Evolutionary conservation across 2,329 filamentous ascomycete genomes (phyloP).

Genomic region (Chaetomium olivaceum): DNA sequence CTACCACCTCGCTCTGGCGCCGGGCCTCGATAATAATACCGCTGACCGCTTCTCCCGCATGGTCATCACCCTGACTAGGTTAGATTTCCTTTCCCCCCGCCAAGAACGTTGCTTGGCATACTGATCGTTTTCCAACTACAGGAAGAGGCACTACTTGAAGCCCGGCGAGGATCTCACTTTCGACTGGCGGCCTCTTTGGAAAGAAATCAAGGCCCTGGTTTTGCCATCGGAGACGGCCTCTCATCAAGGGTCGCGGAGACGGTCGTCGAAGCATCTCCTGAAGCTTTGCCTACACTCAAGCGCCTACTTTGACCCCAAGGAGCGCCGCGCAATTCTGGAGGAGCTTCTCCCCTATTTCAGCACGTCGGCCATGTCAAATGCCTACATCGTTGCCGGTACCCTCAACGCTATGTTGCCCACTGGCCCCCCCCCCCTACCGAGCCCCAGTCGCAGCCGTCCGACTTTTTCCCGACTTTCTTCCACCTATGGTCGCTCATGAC

Average conservation of each 20-base stretch:
- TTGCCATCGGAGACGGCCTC: constrained; percentile 78
- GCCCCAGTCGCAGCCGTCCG: constrained; percentile 77
- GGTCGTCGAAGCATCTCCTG: constrained; percentile 66
- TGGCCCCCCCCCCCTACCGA: constrained; percentile 69
- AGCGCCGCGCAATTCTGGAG: constrained; percentile 78
- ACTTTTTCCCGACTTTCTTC: constrained; percentile 91
- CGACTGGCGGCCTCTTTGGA: constrained; percentile 91
- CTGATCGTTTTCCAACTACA: constrained; percentile 40
- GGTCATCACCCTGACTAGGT: constrained; percentile 96
- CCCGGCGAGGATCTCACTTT: constrained; percentile 85
- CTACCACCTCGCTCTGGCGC: constrained; percentile 89
- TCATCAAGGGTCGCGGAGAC: constrained; percentile 57
- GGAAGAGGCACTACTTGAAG: constrained; percentile 92
- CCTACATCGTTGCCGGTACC: constrained; percentile 86
- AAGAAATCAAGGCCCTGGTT: constrained; percentile 87
- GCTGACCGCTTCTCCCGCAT: constrained; percentile 93
- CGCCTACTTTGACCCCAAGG: constrained; percentile 86
- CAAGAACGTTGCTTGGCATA: neutral
- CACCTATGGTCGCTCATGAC: constrained; percentile 94
- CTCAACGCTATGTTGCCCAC: constrained; percentile 89
- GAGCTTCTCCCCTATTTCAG: constrained; percentile 87
- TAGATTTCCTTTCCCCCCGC: constrained; percentile 40
- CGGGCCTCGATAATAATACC: constrained; percentile 78
- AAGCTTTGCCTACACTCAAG: constrained; percentile 91
- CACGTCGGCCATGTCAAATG: constrained; percentile 86